Evolutionary conservation across 1,139 yeast genomes (phyloP), one percentile per base, ranked within the genome.

Genomic region (Nakaseomyces uthaithaninus): DNA sequence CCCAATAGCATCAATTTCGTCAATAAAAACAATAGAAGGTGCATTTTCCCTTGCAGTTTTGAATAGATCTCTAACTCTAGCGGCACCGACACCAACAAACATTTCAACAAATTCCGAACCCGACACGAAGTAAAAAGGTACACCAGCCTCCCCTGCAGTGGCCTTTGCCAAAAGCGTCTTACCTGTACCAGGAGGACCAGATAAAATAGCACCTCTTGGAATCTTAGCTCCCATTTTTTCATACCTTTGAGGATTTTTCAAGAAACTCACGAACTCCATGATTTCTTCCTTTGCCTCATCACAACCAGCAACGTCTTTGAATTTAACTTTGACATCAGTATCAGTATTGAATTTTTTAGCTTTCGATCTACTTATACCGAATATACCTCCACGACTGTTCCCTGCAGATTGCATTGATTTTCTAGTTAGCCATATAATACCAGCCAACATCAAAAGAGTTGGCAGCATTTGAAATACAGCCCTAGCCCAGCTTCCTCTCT

Each of bases 151-250:
- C 49, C 98, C 98, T 1, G 98, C 98, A 33, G 97, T 91, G 4
- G 98, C 98, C 62, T 85, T 89, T n/a, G 98, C 98, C 44, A 91
- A 68, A 48, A 91, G 68, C 1, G 98, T 91, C 63, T 91, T 91
- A 79, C 98, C 98, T 6, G 98, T 91, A 71, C 98, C 98, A 38
- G 98, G 98, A n/a, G 97, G 95, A 45, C 98, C 98, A 11, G 95
- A 84, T 45, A 93, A 68, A 49, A 91, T 86, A 10, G 98, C 98
- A 54, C 98, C 98, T 59, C 97, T 77, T 38, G 98, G 98, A 49
- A 91, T 93, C 63, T 89, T 86, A 14, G 97, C 98, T 33, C 98
- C 98, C 40, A 91, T 68, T 48, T 76, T 78, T 60, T 89, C 95
- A 61, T 87, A 91, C 59, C 86, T 87, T 39, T 72, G 71, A 10